Percentiles rank a stretch among this genome's conserved stretches.
Evolutionary conservation across 1,284 basidiomycete genomes (phyloP).

Genomic region (Leccinum fallax): DNA sequence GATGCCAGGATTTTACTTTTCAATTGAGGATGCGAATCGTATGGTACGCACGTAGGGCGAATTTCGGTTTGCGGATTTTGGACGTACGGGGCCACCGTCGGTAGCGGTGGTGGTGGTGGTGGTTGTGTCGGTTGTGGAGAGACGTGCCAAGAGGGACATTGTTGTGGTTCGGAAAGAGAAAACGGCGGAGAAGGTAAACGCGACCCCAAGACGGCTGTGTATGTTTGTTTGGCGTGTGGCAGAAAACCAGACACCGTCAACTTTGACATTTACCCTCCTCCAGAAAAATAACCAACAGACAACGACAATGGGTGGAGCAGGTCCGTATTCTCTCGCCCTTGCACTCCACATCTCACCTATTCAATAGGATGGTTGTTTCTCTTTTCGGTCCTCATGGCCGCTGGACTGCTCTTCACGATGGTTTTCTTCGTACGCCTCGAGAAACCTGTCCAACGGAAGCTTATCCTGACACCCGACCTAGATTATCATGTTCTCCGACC

Average conservation of each 20-base stretch:
- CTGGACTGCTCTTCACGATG: constrained; percentile 93
- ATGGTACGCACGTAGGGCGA: constrained; percentile 69
- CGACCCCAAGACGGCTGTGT: constrained; percentile 18
- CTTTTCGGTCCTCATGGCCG: constrained; percentile 91
- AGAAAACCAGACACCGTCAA: constrained; percentile 20
- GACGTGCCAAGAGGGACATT: constrained; percentile 66
- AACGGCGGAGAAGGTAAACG: neutral
- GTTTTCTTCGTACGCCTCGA: constrained; percentile 89
- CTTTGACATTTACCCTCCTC: neutral
- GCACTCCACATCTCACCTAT: neutral
- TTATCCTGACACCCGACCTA: constrained; percentile 35
- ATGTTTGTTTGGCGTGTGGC: constrained; percentile 33
- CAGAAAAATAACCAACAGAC: neutral
- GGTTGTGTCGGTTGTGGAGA: constrained; percentile 39
- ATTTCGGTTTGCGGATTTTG: constrained; percentile 50
- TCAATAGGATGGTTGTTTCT: constrained; percentile 88
- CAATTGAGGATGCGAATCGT: constrained; percentile 30
- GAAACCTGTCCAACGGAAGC: neutral
- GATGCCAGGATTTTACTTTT: constrained; percentile 13
- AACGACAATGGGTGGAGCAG: constrained; percentile 30
- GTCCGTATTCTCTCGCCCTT: constrained; percentile 19
- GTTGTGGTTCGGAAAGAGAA: constrained; percentile 7
- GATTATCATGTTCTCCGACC: constrained; percentile 99
- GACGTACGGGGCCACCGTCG: constrained; percentile 56
- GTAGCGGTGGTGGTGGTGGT: constrained; percentile 38